phyloP scores from a whole-genome alignment of 148 eudicot species.

The Fallopia convolvulus region DNA sequence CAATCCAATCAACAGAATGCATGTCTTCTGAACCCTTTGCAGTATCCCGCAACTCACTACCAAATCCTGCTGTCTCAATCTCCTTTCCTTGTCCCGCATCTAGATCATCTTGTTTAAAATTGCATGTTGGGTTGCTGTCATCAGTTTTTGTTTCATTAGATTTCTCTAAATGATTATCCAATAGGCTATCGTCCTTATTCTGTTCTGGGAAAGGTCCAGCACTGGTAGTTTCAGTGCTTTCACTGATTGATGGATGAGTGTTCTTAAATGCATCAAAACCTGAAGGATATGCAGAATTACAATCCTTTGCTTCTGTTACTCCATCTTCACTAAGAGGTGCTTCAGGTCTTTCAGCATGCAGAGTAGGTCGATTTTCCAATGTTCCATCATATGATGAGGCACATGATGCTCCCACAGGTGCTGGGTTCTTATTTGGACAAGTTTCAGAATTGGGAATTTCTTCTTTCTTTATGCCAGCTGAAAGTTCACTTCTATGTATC shows the following conservation, averaged over 20 bases:
- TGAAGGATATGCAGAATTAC: slow-evolving; percentile 16
- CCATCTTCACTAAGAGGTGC: slow-evolving; percentile 20
- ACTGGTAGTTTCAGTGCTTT: slow-evolving; percentile 10
- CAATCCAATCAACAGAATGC: slow-evolving; percentile 65
- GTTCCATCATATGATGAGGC: slow-evolving; percentile 30
- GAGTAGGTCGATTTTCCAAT: slow-evolving; percentile 18
- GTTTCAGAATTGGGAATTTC: slow-evolving; percentile 16
- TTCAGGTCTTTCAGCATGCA: slow-evolving; percentile 21
- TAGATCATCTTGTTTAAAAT: slow-evolving; percentile 20
- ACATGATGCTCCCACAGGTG: slow-evolving; percentile 15
- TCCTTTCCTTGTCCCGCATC: slow-evolving; percentile 24
- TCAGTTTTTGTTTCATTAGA: slow-evolving; percentile 1
- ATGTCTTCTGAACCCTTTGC: slow-evolving; percentile 31
- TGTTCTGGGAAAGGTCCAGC: slow-evolving; percentile 24
- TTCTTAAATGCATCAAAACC: slow-evolving; percentile 18
- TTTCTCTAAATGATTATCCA: neutral
- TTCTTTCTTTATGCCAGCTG: slow-evolving; percentile 20
- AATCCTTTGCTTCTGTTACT: slow-evolving; percentile 18
- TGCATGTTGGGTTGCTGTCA: slow-evolving; percentile 15
- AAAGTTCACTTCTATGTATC: slow-evolving; percentile 21
- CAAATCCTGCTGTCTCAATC: slow-evolving; percentile 23
- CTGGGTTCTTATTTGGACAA: slow-evolving; percentile 20
- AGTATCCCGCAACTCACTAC: slow-evolving; percentile 21
- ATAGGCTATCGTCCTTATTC: slow-evolving; percentile 23
- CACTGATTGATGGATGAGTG: slow-evolving; percentile 22